These are phyloP conservation scores for Colletotrichum sidae DNA, from an alignment of 2,329 filamentous ascomycete species.

Conservation along the genomic window DNA sequence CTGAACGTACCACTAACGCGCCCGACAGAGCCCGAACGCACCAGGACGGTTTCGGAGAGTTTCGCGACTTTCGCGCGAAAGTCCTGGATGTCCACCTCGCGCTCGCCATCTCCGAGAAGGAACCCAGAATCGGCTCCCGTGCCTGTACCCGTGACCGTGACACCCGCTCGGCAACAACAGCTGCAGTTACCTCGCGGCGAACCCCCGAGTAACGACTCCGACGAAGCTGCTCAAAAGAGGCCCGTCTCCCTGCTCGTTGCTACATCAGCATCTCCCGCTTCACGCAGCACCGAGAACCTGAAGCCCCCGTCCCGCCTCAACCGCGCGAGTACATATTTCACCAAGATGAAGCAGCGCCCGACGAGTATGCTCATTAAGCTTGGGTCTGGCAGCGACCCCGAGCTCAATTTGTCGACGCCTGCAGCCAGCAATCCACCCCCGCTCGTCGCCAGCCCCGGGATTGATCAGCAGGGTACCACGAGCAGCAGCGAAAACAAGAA, in stretches of 20 bases:
- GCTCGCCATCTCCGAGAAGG: slow-evolving; percentile 59
- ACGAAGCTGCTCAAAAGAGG: slow-evolving; percentile 47
- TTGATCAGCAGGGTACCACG: slow-evolving; percentile 15
- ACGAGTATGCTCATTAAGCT: slow-evolving; percentile 55
- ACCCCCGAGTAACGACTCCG: slow-evolving; percentile 26
- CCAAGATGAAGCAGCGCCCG: slow-evolving; percentile 62
- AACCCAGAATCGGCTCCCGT: slow-evolving; percentile 39
- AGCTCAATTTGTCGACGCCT: slow-evolving; percentile 55
- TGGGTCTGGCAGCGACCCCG: slow-evolving; percentile 50
- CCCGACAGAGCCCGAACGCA: slow-evolving; percentile 47
- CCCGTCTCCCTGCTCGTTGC: slow-evolving; percentile 43
- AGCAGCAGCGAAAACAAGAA: slow-evolving; percentile 12
- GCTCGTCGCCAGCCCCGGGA: slow-evolving; percentile 44
- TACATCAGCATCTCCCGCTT: slow-evolving; percentile 42
- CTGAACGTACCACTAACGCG: slow-evolving; percentile 28
- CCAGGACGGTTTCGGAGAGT: slow-evolving; percentile 56
- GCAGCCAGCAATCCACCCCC: slow-evolving; percentile 55
- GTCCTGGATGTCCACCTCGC: slow-evolving; percentile 63
- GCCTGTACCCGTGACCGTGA: too few relatives aligned
- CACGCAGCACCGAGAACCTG: slow-evolving; percentile 50
- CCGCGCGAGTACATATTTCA: slow-evolving; percentile 61
- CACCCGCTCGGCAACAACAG: slow-evolving; percentile 38
- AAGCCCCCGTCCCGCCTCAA: slow-evolving; percentile 53
- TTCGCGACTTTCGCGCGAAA: slow-evolving; percentile 63
- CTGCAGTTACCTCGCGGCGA: slow-evolving; percentile 34